A percentile compares a stretch with the other conserved stretches of the same genome.
phyloP scores from a whole-genome alignment of 169 alveolate species.

The Plasmodium vivax region DNA sequence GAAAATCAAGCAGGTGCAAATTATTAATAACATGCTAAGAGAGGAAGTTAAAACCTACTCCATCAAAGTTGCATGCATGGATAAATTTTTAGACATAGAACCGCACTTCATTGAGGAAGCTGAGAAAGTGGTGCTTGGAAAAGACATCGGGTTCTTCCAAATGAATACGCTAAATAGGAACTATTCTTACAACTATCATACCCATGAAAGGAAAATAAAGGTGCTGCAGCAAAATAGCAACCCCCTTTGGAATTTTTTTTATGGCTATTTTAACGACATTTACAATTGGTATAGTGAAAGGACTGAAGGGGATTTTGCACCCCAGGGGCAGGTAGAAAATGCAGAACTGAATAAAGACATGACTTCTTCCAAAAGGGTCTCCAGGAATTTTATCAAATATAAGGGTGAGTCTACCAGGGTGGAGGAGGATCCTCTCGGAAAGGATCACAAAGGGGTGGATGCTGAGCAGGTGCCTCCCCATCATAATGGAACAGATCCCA shows the following conservation, averaged over 20 bases:
- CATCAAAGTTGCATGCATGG: constrained; percentile 42
- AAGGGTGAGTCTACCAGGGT: not conserved
- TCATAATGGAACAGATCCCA: not conserved
- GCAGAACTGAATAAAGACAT: constrained; percentile 3
- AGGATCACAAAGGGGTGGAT: not conserved
- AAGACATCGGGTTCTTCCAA: constrained; percentile 39
- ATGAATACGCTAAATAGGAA: not conserved
- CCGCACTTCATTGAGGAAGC: constrained; percentile 49
- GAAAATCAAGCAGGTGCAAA: constrained; percentile 26
- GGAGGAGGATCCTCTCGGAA: not conserved
- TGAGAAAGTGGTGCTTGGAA: constrained; percentile 42
- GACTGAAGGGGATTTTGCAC: not conserved
- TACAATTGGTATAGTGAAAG: constrained; percentile 39
- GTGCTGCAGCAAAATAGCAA: not conserved
- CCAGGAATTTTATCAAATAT: constrained; percentile 9
- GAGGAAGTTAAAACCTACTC: constrained; percentile 58
- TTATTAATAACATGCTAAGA: constrained; percentile 25
- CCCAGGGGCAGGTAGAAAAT: not conserved
- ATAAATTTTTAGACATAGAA: constrained; percentile 35
- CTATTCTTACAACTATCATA: constrained; percentile 41
- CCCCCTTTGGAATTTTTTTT: constrained; percentile 34
- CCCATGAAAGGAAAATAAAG: not conserved
- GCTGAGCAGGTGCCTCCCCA: not conserved
- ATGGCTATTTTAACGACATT: constrained; percentile 51
- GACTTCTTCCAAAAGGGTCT: not conserved